Evolutionary conservation across 192 early-diverging fungal genomes (phyloP), one percentile per base, ranked within the genome.

Genomic region (Coemansia sp.): DNA sequence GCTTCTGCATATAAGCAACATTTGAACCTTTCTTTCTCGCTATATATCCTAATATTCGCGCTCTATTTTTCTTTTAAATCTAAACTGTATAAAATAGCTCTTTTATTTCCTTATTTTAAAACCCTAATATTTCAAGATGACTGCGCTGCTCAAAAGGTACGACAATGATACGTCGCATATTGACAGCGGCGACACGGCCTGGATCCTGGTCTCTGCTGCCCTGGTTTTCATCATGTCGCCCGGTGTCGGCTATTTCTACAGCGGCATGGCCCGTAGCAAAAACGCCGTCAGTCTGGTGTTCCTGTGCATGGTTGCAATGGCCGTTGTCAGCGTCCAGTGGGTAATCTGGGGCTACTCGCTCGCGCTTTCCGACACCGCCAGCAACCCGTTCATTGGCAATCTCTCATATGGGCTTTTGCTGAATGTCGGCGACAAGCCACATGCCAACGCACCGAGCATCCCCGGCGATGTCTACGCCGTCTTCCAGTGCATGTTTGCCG

Each of bases 151-250:
- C n/a, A 59, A 46, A 48, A 45, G 68, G 32, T 59, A 57, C 51
- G 68, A 68, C 52, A 36, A 60, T 5, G 77, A 74, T 23, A 62
- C 65, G 45, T 65, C 65, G 39, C 68, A 74, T 18, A 71, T 82
- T 35, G 55, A 74, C 59, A 58, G 53, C 50, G 75, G 80, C 45
- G 88, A 89, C 61, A 86, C 88, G 20, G 81, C 85, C 7, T 91
- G 83, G 83, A 83, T 92, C n/a, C 67, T 93, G 24, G 58, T 83
- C 30, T 82, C 84, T 19, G 82, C 93, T 4, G 89, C 88, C 1
- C 71, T 95, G 42, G 93, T 98, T 36, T 93, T 94, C 75, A 81
- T 98, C 62, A 98, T 98, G 95, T 86, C 88, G 23, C 96, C 96
- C 1, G 96, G 92, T 35, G 86, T 99, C 27, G 95, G 93, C 5